Base-by-base conservation (phyloP, 2,329 filamentous ascomycete species). In the Fusarium musae region DNA sequence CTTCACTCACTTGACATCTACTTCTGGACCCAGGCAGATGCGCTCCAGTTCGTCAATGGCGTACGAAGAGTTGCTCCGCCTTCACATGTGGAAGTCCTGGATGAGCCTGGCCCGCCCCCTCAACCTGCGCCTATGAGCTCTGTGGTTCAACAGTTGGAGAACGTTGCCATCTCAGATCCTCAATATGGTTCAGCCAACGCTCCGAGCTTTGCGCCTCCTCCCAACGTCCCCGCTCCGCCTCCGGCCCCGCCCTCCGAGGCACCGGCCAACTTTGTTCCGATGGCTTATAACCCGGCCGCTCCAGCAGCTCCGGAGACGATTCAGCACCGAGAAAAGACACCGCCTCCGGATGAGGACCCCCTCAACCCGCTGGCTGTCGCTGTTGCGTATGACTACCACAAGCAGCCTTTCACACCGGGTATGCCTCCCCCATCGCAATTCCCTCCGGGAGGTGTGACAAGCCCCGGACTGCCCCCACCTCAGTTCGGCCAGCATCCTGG, bases 251-350 rank as follows among this genome's bases (percentile, higher is more conserved):
- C 74, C 43, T 59, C 68, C 30, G 59, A 79, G 49, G 61, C 75
- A 19, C 46, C 63, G 21, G 47, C 83, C 39, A 86, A 78, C 75
- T 92, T 91, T 74, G 85, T 83, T 12, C 91, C 92, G 1, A 90
- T 93, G 83, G 89, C 92, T 5, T 95, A 95, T 79, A 95, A 95
- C 78, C 93, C 93, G 6, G 93, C 93, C 2, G 93, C 93, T 3
- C 93, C 93, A 9, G 87, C 92, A 1, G 92, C 92, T 0, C 92
- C 93, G 2, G 93, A 95, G 80, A 86, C 88, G 28, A 90, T 95
- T 58, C 85, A 87, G 26, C 89, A 93, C 79, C 88, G 93, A 53
- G 93, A 95, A 81, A 95, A 95, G 86, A 96, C 93, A 1, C 93
- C 93, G 4, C 93, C 93, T 8, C 92, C 92, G 7, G 88, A 91